Percentiles rank a stretch among this genome's conserved stretches.
These are phyloP conservation scores for Apiotrichum sp. DNA, from an alignment of 1,284 basidiomycete genomes.

Conservation along the genomic window DNA sequence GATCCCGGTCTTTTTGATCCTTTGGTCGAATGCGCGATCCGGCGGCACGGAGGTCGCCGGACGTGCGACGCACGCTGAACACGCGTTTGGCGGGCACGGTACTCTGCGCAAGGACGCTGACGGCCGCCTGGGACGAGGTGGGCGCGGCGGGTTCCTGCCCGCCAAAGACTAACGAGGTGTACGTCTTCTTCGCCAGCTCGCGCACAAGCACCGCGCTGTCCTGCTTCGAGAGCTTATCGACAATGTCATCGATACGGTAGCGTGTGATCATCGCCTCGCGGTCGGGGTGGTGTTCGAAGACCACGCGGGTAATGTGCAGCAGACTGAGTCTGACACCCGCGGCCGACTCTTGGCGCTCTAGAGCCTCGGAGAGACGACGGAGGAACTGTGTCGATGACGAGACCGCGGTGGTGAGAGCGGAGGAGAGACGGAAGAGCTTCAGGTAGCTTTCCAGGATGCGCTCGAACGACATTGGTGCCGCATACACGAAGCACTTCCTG, in stretches of 20 bases:
- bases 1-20: too few species aligned
- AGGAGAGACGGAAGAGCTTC: conserved; percentile 80
- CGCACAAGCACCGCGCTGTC: conserved; percentile 86
- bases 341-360: conserved; percentile 60
- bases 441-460: conserved; percentile 84
- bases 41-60: neutral
- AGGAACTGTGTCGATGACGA: conserved; percentile 69
- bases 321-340: conserved; percentile 86
- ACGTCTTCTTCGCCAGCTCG: conserved; percentile 52
- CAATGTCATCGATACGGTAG: conserved; percentile 69
- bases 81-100: conserved; percentile 3
- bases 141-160: neutral
- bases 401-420: conserved; percentile 65
- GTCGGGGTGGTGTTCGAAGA: conserved; percentile 84
- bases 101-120: neutral
- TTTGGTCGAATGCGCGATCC: neutral
- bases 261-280: conserved; percentile 68
- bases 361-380: conserved; percentile 76
- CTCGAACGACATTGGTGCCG: conserved; percentile 89
- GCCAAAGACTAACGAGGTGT: conserved; percentile 23
- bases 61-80: conserved; percentile 1
- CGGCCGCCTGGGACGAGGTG: neutral
- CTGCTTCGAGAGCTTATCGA: conserved; percentile 67
- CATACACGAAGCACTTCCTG: conserved; percentile 74
- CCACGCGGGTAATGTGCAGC: conserved; percentile 72